Evolutionary conservation across 1,284 basidiomycete genomes (phyloP).

Genomic region (Trametes pubescens): DNA sequence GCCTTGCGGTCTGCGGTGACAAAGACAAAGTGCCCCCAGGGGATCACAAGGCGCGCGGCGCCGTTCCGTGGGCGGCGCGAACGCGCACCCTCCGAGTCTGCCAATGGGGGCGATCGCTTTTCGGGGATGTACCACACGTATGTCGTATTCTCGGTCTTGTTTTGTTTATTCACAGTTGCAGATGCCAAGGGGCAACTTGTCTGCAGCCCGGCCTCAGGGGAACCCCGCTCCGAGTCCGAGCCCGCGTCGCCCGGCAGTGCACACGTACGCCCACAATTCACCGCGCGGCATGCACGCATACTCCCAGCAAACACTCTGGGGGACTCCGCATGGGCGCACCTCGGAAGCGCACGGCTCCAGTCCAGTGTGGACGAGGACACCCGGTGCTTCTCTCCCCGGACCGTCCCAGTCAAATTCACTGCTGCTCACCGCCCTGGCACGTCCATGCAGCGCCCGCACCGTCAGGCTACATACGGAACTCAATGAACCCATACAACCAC

Average conservation of each 20-base stretch:
- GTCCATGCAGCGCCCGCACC: neutral
- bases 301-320: too few species aligned
- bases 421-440: too few species aligned
- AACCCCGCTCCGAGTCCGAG: too few species aligned
- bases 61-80: neutral
- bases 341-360: neutral
- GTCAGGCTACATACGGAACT: neutral
- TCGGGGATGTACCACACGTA: too few species aligned
- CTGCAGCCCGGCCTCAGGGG: too few species aligned
- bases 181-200: too few species aligned
- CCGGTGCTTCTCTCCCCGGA: conserved; percentile 19
- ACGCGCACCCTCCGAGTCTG: neutral
- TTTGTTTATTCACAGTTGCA: too few species aligned
- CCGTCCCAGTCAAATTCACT: neutral
- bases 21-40: neutral
- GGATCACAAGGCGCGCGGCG: neutral
- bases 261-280: conserved; percentile 22
- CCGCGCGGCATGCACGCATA: neutral
- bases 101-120: too few species aligned
- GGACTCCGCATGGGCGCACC: neutral
- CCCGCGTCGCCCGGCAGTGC: conserved; percentile 1
- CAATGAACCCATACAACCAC: neutral
- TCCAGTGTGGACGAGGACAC: neutral
- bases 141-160: too few species aligned
- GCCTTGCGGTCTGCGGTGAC: neutral